Evolutionary conservation across 768 basidiomycete species (phyloP), one percentile per base, ranked within the genome.

Genomic region (Tylopilus felleus): DNA sequence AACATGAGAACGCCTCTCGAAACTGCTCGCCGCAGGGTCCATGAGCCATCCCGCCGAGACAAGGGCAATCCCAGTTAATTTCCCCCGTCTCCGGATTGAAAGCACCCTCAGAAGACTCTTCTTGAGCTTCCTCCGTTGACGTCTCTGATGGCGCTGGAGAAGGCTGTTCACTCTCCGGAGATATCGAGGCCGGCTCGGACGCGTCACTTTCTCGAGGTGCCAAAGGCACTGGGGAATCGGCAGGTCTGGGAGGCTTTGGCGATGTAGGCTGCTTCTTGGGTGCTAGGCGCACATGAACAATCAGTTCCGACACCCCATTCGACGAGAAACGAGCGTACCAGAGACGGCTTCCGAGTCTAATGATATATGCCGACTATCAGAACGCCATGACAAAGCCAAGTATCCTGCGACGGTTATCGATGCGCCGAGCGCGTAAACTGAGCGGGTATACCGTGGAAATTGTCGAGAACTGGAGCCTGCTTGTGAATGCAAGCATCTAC

Each of bases 1-100:
- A 99, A 74, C 97, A 99, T 33, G 93, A 92, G 74, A 99, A 99
- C 1, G 97, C 96, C 57, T 87, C 90, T 58, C 87, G 85, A 77
- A 99, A 99, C 60, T 98, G 80, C 56, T 80, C 78, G 9, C 97
- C 97, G 65, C 97, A 99, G 10, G 94, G 93, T 7, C 97, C 96
- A 66, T 98, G 80, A 10, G 96, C 96, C 97, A 99, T 98, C 47
- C 97, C 97, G 29, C 97, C 97, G 8, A 99, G 83, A 70, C 97
- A 98, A 1, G 97, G 93, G 71, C 97, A 99, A 68, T 98, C 97
- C 97, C 97, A 99, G 75, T 99, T 99, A 65, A 99, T 98, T 80
- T 98, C 94, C 41, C 97, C 97, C 2, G 97, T 99, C 58, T 84
- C 93, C 19, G 95, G 95, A 73, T 99, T 89, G 78, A 82, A 98